Evolutionary conservation across 2,329 filamentous ascomycete genomes (phyloP).

Genomic region (Malbranchea zuffiana): DNA sequence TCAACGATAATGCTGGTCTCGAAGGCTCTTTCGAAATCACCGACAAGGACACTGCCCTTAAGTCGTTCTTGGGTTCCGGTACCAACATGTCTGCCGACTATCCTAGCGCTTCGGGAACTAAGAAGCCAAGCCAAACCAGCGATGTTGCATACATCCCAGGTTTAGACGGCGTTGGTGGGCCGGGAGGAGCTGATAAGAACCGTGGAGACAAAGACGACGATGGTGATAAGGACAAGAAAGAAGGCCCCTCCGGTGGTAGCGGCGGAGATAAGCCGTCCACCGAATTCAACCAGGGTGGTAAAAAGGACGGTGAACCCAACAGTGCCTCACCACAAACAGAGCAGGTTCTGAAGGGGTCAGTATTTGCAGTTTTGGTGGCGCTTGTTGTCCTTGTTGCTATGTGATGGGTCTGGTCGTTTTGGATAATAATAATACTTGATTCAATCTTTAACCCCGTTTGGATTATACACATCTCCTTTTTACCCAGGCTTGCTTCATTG

Average conservation of each 20-base stretch:
- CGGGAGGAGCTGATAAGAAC: conserved; percentile 22
- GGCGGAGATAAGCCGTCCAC: conserved; percentile 16
- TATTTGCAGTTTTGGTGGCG: conserved; percentile 39
- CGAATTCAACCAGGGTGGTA: conserved; percentile 24
- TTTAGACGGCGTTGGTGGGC: conserved; percentile 25
- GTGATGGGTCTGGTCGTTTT: conserved; percentile 21
- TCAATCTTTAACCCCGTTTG: no score
- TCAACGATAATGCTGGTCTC: conserved; percentile 52
- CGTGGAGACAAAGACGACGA: conserved; percentile 15
- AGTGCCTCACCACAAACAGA: conserved; percentile 29
- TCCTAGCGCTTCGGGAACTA: conserved; percentile 22
- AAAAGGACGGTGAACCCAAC: conserved; percentile 8
- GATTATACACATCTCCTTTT: no score
- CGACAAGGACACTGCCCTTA: conserved; percentile 62
- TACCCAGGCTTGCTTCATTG: no score
- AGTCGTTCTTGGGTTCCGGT: conserved; percentile 71
- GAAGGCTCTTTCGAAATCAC: conserved; percentile 70
- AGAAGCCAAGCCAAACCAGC: conserved; percentile 22
- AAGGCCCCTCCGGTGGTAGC: conserved; percentile 16
- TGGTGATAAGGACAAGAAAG: conserved; percentile 13
- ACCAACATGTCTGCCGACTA: conserved; percentile 53
- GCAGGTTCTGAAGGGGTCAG: conserved; percentile 33
- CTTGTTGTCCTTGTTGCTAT: conserved; percentile 36
- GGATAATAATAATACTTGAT: conserved; percentile 11
- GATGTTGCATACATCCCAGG: conserved; percentile 25